These are phyloP conservation scores for Bjerkandera adusta DNA, from an alignment of 1,284 basidiomycete species.

Conservation along the genomic window DNA sequence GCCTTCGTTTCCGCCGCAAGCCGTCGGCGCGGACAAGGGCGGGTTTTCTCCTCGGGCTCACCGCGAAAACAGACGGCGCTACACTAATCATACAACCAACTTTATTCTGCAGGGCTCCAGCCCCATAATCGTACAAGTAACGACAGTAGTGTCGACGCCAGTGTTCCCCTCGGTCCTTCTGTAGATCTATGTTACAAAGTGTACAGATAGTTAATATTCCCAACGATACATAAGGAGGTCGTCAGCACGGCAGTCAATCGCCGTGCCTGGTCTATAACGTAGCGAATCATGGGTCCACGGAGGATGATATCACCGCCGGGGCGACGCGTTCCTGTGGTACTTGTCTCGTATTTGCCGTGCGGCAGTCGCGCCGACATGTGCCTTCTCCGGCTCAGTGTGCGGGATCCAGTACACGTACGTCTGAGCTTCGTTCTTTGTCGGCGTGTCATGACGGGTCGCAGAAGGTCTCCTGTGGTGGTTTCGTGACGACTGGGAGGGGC, in stretches of 20 bases:
- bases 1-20: background rate
- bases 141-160: background rate
- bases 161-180: constrained; percentile 8
- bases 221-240: constrained; percentile 4
- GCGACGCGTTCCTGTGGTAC: constrained; percentile 41
- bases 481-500: constrained; percentile 10
- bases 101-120: background rate
- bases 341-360: constrained; percentile 29
- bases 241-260: background rate
- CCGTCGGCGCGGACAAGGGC: too few relatives aligned
- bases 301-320: constrained; percentile 50
- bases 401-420: constrained; percentile 36
- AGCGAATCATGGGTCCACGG: background rate
- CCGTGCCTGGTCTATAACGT: constrained; percentile 4
- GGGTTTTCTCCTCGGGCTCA: too few relatives aligned
- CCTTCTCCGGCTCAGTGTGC: constrained; percentile 33
- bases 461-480: constrained; percentile 17
- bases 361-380: constrained; percentile 29
- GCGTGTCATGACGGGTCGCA: constrained; percentile 18
- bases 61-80: too few relatives aligned
- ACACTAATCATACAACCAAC: too few relatives aligned
- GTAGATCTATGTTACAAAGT: constrained; percentile 5
- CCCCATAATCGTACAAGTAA: constrained; percentile 1
- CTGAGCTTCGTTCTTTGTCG: constrained; percentile 31
- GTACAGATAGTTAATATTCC: background rate